Base-by-base conservation (phyloP, 345 rosid species). In the Salix caprea region DNA sequence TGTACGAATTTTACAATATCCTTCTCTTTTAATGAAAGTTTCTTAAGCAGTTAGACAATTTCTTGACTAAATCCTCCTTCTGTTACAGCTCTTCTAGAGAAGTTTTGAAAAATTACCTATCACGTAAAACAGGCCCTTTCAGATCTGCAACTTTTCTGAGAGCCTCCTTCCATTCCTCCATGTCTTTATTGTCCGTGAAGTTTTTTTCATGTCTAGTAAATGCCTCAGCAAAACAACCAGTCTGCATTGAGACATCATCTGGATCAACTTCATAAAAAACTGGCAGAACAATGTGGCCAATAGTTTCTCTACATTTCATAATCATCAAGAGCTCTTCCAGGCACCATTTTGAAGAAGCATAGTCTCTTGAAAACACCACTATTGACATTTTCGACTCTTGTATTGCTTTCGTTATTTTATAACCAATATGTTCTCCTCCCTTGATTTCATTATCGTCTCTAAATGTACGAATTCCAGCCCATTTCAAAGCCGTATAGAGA, bases 181-280 rank as follows among this genome's bases (percentile, higher is more conserved):
- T 26, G 1, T 30, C 50, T 50, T 0, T 39, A 1, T 73, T 54
- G 6, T 68, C 26, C 56, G 1, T 2, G 67, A 67, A 56, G 50
- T 28, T 5, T 24, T 37, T 40, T 39, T 75, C 24, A 52, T 75
- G 78, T 11, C 19, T 14, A 75, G 50, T 54, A 75, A 75, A 75
- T 5, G 73, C 65, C 36, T 52, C 40, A 18, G 21, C 68, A 5
- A 67, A 76, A 26, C 56, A 37, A 11, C 73, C 73, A 2, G 40
- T 68, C 60, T 67, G 78, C 9, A 24, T 16, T 68, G 73, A 37
- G 6, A 76, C 78, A 15, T 68, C 40, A 19, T 13, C 4, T 4
- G 42, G 78, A 54, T 76, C 73, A 52, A 76, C 78, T 54, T 76
- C 24, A 30, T 76, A 76, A 65, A 76, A 76, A 37, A 68, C 67